Conservation (phyloP, 2,329 filamentous ascomycete genomes). For the Neurospora sp. region DNA sequence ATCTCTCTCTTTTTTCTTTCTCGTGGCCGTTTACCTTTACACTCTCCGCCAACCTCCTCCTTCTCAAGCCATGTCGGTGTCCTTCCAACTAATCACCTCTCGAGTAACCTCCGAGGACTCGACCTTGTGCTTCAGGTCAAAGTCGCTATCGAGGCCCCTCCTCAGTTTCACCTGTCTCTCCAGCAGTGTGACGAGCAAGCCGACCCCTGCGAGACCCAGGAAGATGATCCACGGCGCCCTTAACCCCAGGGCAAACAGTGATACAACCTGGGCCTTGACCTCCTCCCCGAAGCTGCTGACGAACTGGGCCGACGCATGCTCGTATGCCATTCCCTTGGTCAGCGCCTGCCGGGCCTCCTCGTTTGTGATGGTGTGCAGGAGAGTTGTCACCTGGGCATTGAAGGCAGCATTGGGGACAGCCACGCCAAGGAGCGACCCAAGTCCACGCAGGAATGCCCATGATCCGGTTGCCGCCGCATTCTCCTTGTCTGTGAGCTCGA, state of each 20-base stretch:
- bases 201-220: constrained; percentile 9
- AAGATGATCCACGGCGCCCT: constrained; percentile 13
- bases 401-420: constrained; percentile 30
- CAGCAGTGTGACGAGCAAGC: constrained; percentile 8
- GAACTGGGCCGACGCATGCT: constrained; percentile 14
- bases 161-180: constrained; percentile 15
- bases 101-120: background rate
- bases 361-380: constrained; percentile 2
- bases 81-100: background rate
- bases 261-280: constrained; percentile 4
- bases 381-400: constrained; percentile 13
- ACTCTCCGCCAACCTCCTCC: background rate
- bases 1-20: background rate
- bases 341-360: constrained; percentile 1
- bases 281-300: constrained; percentile 1
- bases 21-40: background rate
- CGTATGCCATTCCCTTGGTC: constrained; percentile 13
- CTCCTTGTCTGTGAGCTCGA: constrained; percentile 24
- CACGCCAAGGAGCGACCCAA: constrained; percentile 32
- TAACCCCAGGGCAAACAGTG: constrained; percentile 9
- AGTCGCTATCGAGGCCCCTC: constrained; percentile 16
- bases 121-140: constrained; percentile 9
- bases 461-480: constrained; percentile 26
- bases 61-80: background rate
- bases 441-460: constrained; percentile 30